A percentile compares a stretch with the other conserved stretches of the same genome.
These are phyloP conservation scores for Boletus sensibilis DNA, from an alignment of 768 basidiomycete species.

Conservation along the genomic window DNA sequence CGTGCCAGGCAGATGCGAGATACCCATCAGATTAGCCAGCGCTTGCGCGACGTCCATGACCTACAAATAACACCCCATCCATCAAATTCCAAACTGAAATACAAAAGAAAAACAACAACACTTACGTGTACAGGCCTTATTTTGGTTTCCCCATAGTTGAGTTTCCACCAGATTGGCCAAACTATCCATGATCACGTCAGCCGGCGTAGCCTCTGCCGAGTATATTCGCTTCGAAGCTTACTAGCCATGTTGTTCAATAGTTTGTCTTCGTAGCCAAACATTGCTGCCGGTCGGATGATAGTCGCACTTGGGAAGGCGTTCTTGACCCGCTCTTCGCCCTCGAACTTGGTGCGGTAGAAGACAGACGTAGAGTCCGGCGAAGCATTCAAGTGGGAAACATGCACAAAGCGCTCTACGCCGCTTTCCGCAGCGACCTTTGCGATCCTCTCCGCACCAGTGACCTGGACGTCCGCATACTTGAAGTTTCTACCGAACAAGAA, in stretches of 20 bases:
- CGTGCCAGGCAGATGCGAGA: conserved; percentile 62
- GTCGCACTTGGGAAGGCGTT: conserved; percentile 82
- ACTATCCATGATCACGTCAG: conserved; percentile 36
- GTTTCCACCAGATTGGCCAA: conserved; percentile 91
- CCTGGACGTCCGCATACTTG: conserved; percentile 76
- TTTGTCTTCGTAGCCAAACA: conserved; percentile 97
- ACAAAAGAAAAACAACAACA: conserved; percentile 25
- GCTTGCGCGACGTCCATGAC: conserved; percentile 94
- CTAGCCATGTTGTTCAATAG: conserved; percentile 89
- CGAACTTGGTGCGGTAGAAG: conserved; percentile 87
- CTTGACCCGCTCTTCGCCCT: conserved; percentile 85
- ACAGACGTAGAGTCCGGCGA: conserved; percentile 70
- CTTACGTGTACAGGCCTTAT: conserved; percentile 90
- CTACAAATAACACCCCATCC: conserved; percentile 38
- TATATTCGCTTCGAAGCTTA: conserved; percentile 41
- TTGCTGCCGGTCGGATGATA: conserved; percentile 77
- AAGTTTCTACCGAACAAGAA: conserved; percentile 67
- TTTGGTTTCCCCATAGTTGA: conserved; percentile 85
- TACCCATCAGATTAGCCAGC: conserved; percentile 70
- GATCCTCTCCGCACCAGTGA: conserved; percentile 79
- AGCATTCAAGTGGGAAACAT: conserved; percentile 95
- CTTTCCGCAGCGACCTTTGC: conserved; percentile 74
- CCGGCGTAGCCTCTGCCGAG: conserved; percentile 5
- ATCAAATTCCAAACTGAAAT: conserved; percentile 14
- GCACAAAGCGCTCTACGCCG: conserved; percentile 84